Percentiles rank a stretch among this genome's conserved stretches.
Conservation (phyloP, 2,329 filamentous ascomycete species). For the Coniochaeta prunicola region DNA sequence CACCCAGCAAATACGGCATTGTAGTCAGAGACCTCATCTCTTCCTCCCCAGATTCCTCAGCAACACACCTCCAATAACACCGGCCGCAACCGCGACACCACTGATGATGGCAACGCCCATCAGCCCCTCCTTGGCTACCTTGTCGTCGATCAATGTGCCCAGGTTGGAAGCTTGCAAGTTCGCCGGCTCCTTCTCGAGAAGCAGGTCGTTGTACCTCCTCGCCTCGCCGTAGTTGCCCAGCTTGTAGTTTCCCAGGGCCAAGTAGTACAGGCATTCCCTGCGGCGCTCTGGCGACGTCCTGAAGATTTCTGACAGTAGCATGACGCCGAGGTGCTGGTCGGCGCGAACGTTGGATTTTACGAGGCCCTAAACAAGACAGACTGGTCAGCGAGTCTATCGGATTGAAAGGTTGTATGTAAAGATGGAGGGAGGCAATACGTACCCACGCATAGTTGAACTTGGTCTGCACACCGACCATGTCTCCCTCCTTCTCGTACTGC, state of each 20-base stretch:
- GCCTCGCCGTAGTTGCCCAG: slow-evolving; percentile 96
- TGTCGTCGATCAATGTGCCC: slow-evolving; percentile 85
- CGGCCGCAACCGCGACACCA: slow-evolving; percentile 84
- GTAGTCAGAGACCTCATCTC: slow-evolving; percentile 27
- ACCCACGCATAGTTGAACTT: slow-evolving; percentile 99
- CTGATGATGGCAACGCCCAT: slow-evolving; percentile 93
- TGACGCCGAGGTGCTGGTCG: slow-evolving; percentile 92
- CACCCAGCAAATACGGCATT: not conserved
- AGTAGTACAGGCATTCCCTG: slow-evolving; percentile 96
- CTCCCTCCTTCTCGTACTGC: slow-evolving; percentile 96
- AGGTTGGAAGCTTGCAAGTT: slow-evolving; percentile 89
- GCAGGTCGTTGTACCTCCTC: slow-evolving; percentile 84
- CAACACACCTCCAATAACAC: slow-evolving; percentile 83
- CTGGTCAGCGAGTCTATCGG: not conserved
- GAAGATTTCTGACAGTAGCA: slow-evolving; percentile 93
- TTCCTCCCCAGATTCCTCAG: slow-evolving; percentile 67
- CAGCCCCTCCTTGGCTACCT: slow-evolving; percentile 88
- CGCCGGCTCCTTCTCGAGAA: slow-evolving; percentile 82
- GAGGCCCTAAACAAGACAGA: slow-evolving; percentile 59
- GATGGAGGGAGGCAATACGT: slow-evolving; percentile 20
- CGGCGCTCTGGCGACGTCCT: slow-evolving; percentile 85
- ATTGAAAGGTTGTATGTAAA: not conserved
- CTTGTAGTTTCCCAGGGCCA: slow-evolving; percentile 96
- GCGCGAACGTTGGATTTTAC: slow-evolving; percentile 81
- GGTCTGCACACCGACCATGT: slow-evolving; percentile 93